These are phyloP conservation scores for Lactarius deliciosus DNA, from an alignment of 768 basidiomycete genomes.

Conservation along the genomic window DNA sequence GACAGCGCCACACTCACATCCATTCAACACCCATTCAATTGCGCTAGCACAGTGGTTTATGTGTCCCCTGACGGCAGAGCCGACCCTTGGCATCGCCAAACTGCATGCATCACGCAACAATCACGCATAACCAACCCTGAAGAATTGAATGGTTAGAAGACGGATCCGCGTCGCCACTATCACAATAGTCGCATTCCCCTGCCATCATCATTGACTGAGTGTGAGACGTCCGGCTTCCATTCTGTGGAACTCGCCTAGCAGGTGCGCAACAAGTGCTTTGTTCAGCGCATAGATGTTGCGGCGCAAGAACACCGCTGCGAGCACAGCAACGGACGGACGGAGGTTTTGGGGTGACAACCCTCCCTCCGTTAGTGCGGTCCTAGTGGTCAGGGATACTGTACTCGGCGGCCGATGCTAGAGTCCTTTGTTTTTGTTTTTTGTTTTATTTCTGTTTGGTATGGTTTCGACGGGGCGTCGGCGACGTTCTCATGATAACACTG, in stretches of 20 bases:
- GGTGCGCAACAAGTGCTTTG: neutral
- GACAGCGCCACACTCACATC: neutral
- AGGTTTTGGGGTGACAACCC: neutral
- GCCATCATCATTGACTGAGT: neutral
- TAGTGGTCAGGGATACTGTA: neutral
- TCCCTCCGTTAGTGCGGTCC: neutral
- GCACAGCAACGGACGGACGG: neutral
- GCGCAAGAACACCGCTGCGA: neutral
- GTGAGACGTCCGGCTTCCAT: neutral
- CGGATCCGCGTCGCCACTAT: neutral
- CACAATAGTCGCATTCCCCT: neutral
- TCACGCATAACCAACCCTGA: neutral
- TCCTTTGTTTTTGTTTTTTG: neutral
- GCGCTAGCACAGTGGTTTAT: neutral
- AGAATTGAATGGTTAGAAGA: neutral
- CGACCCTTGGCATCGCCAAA: neutral
- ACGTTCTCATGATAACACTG: neutral
- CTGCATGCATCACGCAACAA: neutral
- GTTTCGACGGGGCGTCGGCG: neutral
- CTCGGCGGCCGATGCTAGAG: neutral
- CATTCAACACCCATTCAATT: neutral
- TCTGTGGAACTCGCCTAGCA: neutral
- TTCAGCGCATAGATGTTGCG: neutral
- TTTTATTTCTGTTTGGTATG: neutral
- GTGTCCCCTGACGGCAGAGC: neutral